Evolutionary conservation across 73 alveolate species (phyloP), one percentile per base, ranked within the genome.

Genomic region (Paramecium primaurelia): DNA sequence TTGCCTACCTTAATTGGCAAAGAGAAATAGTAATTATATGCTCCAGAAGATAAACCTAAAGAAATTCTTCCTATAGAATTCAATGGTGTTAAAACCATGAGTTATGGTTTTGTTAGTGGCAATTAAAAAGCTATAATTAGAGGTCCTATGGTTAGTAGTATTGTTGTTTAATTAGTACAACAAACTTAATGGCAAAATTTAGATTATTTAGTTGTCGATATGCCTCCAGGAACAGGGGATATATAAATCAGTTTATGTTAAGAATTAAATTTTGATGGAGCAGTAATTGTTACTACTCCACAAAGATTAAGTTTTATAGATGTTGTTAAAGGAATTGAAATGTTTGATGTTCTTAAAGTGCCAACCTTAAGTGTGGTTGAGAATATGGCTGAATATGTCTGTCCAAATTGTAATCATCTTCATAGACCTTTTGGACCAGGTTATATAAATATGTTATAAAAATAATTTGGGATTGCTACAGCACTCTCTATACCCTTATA

Each of bases 191-290:
- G 99, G 99, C 98, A 99, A 18, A 98, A 96, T 8, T 80, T 97
- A 59, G 99, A 97, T 94, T 97, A 96, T 92, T 93, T 97, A 30
- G 95, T 97, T 10, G 91, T 97, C 84, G 99, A 97, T 95, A 87
- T 96, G 96, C 99, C 99, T 8, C 99, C 99, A 14, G 99, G 99
- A 3, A 97, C 99, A 9, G 99, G 99, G 8, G 99, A 97, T 42
- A 96, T 97, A 49, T 88, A 96, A 68, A 92, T 97, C 7, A 96
- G 99, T 16, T 93, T 97, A 32, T 95, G 98, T 42, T 96, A 97
- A 89, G 98, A 94, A 60, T 26, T 96, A 8, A 91, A 92, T 42
- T 84, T 97, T 25, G 92, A 95, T 18, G 99, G 97, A 12, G 99
- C 99, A 2, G 98, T 97, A 36, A 96, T 97, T 36, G 99, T 97